Conservation (phyloP, 257 asterid genomes). For the Plantago elongata region DNA sequence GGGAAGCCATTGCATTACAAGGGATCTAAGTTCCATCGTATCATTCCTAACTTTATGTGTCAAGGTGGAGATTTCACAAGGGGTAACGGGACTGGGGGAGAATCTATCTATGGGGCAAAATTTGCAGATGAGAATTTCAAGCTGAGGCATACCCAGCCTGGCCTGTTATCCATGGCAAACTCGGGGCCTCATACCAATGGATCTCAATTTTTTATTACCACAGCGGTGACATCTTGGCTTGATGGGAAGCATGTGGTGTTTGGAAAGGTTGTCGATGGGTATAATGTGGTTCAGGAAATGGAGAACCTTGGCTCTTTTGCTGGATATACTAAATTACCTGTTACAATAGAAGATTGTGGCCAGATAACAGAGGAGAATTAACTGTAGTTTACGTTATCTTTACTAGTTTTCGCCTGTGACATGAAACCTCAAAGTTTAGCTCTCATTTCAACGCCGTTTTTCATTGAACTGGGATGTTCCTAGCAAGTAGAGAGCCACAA, state of each 20-base stretch:
- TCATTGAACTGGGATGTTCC: no score
- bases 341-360: no score
- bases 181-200: conserved; percentile 85
- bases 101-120: conserved; percentile 74
- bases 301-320: no score
- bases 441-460: no score
- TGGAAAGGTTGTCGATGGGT: conserved; percentile 84
- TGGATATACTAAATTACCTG: no score
- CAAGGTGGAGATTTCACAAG: conserved; percentile 97
- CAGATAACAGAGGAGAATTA: no score
- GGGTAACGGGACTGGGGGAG: conserved; percentile 97
- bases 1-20: conserved; percentile 90
- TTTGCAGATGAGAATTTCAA: conserved; percentile 90
- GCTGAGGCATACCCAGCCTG: conserved; percentile 90
- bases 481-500: no score
- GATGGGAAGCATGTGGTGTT: conserved; percentile 89
- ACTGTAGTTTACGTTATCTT: no score
- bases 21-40: conserved; percentile 81
- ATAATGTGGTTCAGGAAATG: conserved; percentile 56
- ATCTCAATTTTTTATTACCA: conserved; percentile 91
- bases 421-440: neutral
- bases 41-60: conserved; percentile 91
- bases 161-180: conserved; percentile 88
- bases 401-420: neutral
- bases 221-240: conserved; percentile 93